These are phyloP conservation scores for Boechera divaricarpa DNA, from an alignment of 345 rosid genomes.

Conservation along the genomic window DNA sequence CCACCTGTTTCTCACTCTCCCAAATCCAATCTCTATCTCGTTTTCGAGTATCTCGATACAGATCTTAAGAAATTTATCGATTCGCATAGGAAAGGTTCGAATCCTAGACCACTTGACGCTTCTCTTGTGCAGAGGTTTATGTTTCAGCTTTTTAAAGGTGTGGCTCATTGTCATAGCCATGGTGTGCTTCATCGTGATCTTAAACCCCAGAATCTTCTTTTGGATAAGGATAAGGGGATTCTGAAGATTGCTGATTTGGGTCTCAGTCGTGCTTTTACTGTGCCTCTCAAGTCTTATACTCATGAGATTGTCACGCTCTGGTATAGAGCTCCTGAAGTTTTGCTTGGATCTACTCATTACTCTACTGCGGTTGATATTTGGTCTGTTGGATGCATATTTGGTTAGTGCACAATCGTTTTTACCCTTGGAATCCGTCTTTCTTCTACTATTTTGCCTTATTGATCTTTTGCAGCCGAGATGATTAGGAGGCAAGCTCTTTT, in stretches of 20 bases:
- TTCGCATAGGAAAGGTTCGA: slow-evolving; percentile 24
- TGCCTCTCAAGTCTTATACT: slow-evolving; percentile 91
- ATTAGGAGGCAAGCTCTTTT: slow-evolving; percentile 82
- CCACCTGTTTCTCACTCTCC: slow-evolving; percentile 24
- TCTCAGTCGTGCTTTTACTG: slow-evolving; percentile 89
- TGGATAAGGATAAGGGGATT: slow-evolving; percentile 82
- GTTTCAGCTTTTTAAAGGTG: slow-evolving; percentile 88
- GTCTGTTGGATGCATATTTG: slow-evolving; percentile 98
- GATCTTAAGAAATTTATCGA: slow-evolving; percentile 88
- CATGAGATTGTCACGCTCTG: slow-evolving; percentile 98
- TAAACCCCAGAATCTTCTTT: slow-evolving; percentile 90
- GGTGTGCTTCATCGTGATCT: slow-evolving; percentile 97
- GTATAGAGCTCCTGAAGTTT: slow-evolving; percentile 97
- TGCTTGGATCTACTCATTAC: slow-evolving; percentile 93
- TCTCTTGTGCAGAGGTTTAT: slow-evolving; percentile 65
- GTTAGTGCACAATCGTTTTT: neutral
- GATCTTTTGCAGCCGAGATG: slow-evolving; percentile 68
- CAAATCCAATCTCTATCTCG: slow-evolving; percentile 54
- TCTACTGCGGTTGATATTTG: slow-evolving; percentile 94
- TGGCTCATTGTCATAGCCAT: slow-evolving; percentile 94
- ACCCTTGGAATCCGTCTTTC: neutral
- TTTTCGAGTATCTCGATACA: slow-evolving; percentile 88
- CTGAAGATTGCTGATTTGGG: slow-evolving; percentile 99
- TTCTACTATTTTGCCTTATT: neutral
- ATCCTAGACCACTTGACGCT: slow-evolving; percentile 32